These are phyloP conservation scores for Candida verbasci DNA, from an alignment of 805 yeast species.

Conservation along the genomic window DNA sequence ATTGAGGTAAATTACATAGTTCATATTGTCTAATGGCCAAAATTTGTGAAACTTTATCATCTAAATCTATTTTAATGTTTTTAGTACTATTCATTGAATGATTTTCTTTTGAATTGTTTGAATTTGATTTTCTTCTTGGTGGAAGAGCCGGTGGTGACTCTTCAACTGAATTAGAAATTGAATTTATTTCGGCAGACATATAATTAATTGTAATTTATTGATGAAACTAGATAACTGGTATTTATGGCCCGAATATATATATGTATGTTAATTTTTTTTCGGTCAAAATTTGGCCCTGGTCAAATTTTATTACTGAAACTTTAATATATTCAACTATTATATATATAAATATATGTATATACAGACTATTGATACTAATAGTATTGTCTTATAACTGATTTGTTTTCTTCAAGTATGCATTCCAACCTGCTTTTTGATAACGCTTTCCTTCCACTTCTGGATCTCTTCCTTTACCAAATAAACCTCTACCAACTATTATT, in stretches of 20 bases:
- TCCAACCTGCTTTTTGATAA: conserved; percentile 93
- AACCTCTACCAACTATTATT: conserved; percentile 97
- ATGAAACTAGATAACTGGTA: no score
- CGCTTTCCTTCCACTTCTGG: conserved; percentile 84
- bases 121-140: not conserved
- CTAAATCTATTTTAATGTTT: not conserved
- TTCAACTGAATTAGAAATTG: not conserved
- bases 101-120: not conserved
- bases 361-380: no score
- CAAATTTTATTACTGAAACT: no score
- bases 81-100: not conserved
- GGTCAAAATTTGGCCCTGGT: no score
- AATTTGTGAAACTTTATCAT: conserved; percentile 16
- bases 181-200: not conserved
- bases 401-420: conserved; percentile 60
- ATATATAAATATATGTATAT: no score
- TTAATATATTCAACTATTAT: no score
- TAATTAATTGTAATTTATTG: not conserved
- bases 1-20: conserved; percentile 17
- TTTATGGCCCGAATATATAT: no score
- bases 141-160: conserved; percentile 1
- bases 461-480: conserved; percentile 91
- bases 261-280: no score
- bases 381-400: conserved; percentile 10
- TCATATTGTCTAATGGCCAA: conserved; percentile 22